Conservation (phyloP, 225 moss, liverwort and hornwort genomes). For the Polytrichum formosum region DNA sequence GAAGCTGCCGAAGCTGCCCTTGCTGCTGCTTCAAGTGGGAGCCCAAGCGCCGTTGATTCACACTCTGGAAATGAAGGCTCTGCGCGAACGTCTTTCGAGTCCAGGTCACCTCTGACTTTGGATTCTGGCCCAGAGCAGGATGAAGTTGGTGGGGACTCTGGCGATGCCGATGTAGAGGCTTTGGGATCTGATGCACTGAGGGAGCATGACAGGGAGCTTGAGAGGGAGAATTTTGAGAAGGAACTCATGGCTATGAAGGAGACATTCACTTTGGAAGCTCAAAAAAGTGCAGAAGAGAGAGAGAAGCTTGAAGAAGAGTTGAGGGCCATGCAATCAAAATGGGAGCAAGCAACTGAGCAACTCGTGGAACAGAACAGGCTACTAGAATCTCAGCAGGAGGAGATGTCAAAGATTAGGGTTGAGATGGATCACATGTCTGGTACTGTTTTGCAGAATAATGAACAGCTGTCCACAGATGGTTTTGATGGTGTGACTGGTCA, state of each 20-base stretch:
- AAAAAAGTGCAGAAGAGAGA: constrained; percentile 25
- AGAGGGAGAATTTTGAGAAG: constrained; percentile 38
- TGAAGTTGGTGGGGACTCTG: constrained; percentile 25
- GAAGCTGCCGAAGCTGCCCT: constrained; percentile 76
- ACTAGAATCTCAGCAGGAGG: constrained; percentile 39
- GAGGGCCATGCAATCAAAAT: constrained; percentile 18
- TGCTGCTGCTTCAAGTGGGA: constrained; percentile 44
- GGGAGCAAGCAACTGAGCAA: constrained; percentile 36
- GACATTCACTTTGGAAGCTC: constrained; percentile 25
- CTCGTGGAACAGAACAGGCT: constrained; percentile 37
- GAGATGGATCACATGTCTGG: not conserved
- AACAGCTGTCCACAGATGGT: constrained; percentile 11
- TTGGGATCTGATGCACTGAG: constrained; percentile 16
- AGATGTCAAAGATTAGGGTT: constrained; percentile 22
- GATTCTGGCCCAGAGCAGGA: constrained; percentile 15
- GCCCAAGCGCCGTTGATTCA: constrained; percentile 21
- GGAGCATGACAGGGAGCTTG: constrained; percentile 20
- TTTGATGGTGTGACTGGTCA: constrained; percentile 5
- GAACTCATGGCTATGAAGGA: constrained; percentile 41
- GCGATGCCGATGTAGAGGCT: not conserved
- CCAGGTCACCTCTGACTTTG: constrained; percentile 22
- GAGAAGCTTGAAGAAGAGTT: constrained; percentile 43
- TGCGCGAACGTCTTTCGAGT: constrained; percentile 19
- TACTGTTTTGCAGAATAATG: constrained; percentile 10
- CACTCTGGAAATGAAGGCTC: constrained; percentile 32